Percentiles rank a stretch among this genome's conserved stretches.
Evolutionary conservation across 78 protist species (phyloP).

Genomic region (Tieghemostelium lacteum): DNA sequence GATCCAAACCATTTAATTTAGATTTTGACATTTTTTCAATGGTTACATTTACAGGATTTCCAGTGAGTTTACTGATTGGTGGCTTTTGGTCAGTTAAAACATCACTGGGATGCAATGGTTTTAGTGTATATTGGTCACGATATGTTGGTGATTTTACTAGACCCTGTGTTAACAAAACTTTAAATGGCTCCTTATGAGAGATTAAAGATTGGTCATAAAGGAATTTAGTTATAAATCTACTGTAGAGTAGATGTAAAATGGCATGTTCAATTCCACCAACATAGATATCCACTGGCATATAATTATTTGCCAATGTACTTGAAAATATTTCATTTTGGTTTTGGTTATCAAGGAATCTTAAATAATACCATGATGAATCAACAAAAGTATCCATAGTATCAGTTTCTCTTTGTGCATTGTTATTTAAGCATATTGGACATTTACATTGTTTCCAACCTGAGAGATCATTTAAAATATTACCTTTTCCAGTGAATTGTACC

Average conservation of each 20-base stretch:
- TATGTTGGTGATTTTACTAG: slow-evolving; percentile 60
- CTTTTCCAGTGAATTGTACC: slow-evolving; percentile 67
- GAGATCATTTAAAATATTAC: slow-evolving; percentile 45
- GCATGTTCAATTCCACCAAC: slow-evolving; percentile 97
- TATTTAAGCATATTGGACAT: slow-evolving; percentile 78
- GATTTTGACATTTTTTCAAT: slow-evolving; percentile 92
- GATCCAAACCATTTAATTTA: slow-evolving; percentile 93
- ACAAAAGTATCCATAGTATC: slow-evolving; percentile 97
- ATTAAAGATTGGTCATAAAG: slow-evolving; percentile 42
- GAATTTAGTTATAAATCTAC: slow-evolving; percentile 91
- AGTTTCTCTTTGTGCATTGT: slow-evolving; percentile 86
- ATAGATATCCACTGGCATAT: slow-evolving; percentile 93
- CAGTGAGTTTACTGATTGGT: slow-evolving; percentile 25
- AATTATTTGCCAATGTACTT: slow-evolving; percentile 1
- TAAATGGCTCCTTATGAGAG: slow-evolving; percentile 84
- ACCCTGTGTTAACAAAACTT: slow-evolving; percentile 83
- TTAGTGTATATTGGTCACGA: slow-evolving; percentile 29
- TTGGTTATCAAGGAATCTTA: slow-evolving; percentile 80
- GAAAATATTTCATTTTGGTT: slow-evolving; percentile 33
- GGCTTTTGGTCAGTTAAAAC: not conserved
- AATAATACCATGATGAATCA: slow-evolving; percentile 93
- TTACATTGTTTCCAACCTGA: slow-evolving; percentile 61
- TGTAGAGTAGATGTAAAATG: slow-evolving; percentile 93
- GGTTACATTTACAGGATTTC: slow-evolving; percentile 10
- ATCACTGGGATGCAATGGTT: slow-evolving; percentile 48